phyloP scores from a whole-genome alignment of 805 yeast species.

The Dipodascus geniculatus region DNA sequence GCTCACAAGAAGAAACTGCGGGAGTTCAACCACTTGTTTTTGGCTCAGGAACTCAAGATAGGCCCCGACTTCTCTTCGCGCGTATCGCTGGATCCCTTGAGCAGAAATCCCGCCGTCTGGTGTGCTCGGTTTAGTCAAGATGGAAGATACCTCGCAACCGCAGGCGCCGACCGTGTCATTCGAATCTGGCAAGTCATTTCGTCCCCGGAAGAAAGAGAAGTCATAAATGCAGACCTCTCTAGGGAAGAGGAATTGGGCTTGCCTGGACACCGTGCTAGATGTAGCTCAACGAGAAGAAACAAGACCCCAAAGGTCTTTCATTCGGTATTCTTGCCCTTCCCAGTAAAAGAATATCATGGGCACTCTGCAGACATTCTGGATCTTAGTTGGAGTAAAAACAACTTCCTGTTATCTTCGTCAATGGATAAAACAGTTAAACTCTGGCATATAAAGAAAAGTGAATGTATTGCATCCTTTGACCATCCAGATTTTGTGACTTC shows the following conservation, averaged over 20 bases:
- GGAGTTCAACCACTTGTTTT: slow-evolving; percentile 22
- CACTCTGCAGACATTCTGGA: slow-evolving; percentile 65
- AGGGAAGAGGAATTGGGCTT: slow-evolving; percentile 9
- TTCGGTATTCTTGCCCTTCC: slow-evolving; percentile 65
- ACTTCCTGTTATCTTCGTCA: slow-evolving; percentile 66
- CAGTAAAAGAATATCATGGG: slow-evolving; percentile 47
- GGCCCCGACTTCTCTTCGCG: background rate
- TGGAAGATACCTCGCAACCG: slow-evolving; percentile 76
- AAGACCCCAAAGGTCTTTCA: slow-evolving; percentile 33
- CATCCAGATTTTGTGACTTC: slow-evolving; percentile 79
- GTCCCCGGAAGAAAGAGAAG: slow-evolving; percentile 55
- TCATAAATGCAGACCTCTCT: slow-evolving; percentile 9
- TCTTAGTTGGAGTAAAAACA: slow-evolving; percentile 80
- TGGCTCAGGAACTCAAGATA: slow-evolving; percentile 26
- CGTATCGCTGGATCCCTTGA: slow-evolving; percentile 11
- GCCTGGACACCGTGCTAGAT: background rate
- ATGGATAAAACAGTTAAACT: slow-evolving; percentile 74
- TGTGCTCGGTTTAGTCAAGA: slow-evolving; percentile 61
- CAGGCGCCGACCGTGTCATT: slow-evolving; percentile 62
- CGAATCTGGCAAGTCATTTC: slow-evolving; percentile 72
- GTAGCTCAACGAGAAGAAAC: background rate
- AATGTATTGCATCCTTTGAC: slow-evolving; percentile 49
- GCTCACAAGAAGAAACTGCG: slow-evolving; percentile 21
- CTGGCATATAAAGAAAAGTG: slow-evolving; percentile 70
- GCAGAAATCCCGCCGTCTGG: slow-evolving; percentile 45